Evolutionary conservation across 1,284 basidiomycete species (phyloP).

Genomic region (Marasmius fiardii): DNA sequence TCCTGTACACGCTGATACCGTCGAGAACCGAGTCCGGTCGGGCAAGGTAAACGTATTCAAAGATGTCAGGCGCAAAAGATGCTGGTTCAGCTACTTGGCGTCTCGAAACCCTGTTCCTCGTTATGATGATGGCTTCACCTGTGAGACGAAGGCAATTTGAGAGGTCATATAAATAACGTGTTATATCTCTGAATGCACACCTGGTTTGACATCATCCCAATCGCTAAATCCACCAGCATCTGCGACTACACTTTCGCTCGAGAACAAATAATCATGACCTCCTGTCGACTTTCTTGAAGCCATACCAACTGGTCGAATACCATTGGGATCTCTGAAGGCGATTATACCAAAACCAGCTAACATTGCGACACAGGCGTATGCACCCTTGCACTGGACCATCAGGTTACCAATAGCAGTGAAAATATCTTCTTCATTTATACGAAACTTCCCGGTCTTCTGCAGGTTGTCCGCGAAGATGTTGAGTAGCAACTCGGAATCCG

Average conservation of each 20-base stretch:
- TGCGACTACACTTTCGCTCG: slow-evolving; percentile 95
- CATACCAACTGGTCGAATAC: slow-evolving; percentile 91
- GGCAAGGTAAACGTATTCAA: slow-evolving; percentile 99
- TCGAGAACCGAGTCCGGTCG: slow-evolving; percentile 98
- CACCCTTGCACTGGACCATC: slow-evolving; percentile 88
- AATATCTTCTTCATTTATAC: slow-evolving; percentile 99
- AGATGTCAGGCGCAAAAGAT: slow-evolving; percentile 96
- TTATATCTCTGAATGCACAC: slow-evolving; percentile 35
- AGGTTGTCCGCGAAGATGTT: slow-evolving; percentile 98
- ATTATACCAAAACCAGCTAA: slow-evolving; percentile 98
- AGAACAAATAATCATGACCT: slow-evolving; percentile 85
- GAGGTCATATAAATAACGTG: not conserved
- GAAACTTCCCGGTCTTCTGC: slow-evolving; percentile 98
- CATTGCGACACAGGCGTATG: slow-evolving; percentile 98
- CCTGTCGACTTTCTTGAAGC: slow-evolving; percentile 56
- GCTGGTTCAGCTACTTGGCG: slow-evolving; percentile 70
- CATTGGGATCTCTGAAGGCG: slow-evolving; percentile 98
- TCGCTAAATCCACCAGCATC: slow-evolving; percentile 89
- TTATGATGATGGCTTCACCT: slow-evolving; percentile 97
- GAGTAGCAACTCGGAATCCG: slow-evolving; percentile 95
- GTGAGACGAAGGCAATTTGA: slow-evolving; percentile 3
- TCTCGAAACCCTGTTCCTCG: slow-evolving; percentile 69
- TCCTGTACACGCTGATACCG: slow-evolving; percentile 95
- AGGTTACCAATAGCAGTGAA: slow-evolving; percentile 91
- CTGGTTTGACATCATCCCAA: slow-evolving; percentile 94